Evolutionary conservation across 257 asterid genomes (phyloP).

Genomic region (Oldenlandia corymbosa): DNA sequence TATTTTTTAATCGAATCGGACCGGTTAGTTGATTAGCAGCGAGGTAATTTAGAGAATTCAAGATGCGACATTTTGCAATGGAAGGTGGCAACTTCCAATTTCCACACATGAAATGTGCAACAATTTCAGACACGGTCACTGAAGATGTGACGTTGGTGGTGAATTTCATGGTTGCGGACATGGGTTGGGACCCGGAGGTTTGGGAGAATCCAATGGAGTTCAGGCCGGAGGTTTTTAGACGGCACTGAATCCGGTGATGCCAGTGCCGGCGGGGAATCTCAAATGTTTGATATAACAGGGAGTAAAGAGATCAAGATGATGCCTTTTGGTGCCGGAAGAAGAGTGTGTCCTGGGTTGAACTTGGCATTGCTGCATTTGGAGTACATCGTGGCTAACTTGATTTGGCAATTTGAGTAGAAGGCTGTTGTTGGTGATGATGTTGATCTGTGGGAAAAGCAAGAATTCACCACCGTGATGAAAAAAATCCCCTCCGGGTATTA

Average conservation of each 20-base stretch:
- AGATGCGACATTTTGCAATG: too few relatives aligned
- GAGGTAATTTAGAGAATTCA: too few relatives aligned
- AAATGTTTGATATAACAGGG: conserved; percentile 44
- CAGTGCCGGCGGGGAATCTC: conserved; percentile 15
- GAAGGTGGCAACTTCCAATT: too few relatives aligned
- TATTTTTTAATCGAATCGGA: too few relatives aligned
- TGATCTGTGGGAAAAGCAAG: conserved; percentile 52
- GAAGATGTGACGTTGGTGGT: conserved; percentile 40
- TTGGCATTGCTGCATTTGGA: conserved; percentile 70
- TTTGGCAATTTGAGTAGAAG: conserved; percentile 46
- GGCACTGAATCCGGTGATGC: neutral
- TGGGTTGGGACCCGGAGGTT: conserved; percentile 59
- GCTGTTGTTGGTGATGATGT: conserved; percentile 28
- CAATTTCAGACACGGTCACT: conserved; percentile 33
- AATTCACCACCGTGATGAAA: conserved; percentile 57
- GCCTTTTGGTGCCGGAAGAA: conserved; percentile 80
- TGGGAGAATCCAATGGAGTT: conserved; percentile 72
- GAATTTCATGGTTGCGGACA: conserved; percentile 66
- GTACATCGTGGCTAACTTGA: conserved; percentile 56
- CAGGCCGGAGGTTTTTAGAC: conserved; percentile 52
- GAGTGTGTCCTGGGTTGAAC: conserved; percentile 46
- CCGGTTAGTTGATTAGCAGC: too few relatives aligned
- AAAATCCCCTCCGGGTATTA: conserved; percentile 35
- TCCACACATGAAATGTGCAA: too few relatives aligned
- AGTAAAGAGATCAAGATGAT: conserved; percentile 74